A percentile compares a stretch with the other conserved stretches of the same genome.
phyloP scores from a whole-genome alignment of 148 eudicot species.

The Camellia sinensis region DNA sequence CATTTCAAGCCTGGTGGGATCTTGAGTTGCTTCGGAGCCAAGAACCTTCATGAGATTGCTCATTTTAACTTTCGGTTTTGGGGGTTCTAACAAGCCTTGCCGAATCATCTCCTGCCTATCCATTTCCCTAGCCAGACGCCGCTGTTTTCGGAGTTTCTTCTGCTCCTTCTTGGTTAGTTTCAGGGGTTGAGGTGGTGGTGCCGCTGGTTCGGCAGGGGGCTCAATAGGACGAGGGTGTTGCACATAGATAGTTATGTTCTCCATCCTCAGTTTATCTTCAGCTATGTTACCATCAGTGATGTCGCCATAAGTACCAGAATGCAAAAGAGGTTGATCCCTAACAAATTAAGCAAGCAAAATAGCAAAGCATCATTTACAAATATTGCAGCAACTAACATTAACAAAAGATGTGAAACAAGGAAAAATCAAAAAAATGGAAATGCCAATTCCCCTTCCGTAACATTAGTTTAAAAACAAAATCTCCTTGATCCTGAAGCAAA shows the following conservation, averaged over 20 bases:
- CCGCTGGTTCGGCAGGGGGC: constrained; percentile 87
- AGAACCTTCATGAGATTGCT: constrained; percentile 94
- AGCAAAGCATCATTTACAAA: background rate
- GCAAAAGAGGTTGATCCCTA: constrained; percentile 88
- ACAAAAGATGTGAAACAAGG: background rate
- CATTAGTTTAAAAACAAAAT: background rate
- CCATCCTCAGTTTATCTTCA: constrained; percentile 61
- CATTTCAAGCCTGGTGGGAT: constrained; percentile 84
- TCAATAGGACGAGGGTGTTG: constrained; percentile 93
- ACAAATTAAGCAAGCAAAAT: constrained; percentile 18
- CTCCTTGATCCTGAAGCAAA: background rate
- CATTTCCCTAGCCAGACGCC: constrained; percentile 75
- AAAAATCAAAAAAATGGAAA: background rate
- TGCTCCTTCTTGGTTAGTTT: constrained; percentile 93
- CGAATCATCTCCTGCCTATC: constrained; percentile 96
- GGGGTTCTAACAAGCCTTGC: constrained; percentile 88
- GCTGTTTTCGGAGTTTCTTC: constrained; percentile 90
- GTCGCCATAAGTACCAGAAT: constrained; percentile 50
- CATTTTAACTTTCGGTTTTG: constrained; percentile 92
- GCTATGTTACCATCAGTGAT: constrained; percentile 33
- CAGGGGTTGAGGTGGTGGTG: constrained; percentile 90
- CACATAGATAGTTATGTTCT: constrained; percentile 79
- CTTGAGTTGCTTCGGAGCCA: constrained; percentile 96
- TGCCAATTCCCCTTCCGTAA: background rate
- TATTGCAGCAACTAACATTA: background rate